These are phyloP conservation scores for Botrytis tulipae DNA, from an alignment of 2,329 filamentous ascomycete species.

Conservation along the genomic window DNA sequence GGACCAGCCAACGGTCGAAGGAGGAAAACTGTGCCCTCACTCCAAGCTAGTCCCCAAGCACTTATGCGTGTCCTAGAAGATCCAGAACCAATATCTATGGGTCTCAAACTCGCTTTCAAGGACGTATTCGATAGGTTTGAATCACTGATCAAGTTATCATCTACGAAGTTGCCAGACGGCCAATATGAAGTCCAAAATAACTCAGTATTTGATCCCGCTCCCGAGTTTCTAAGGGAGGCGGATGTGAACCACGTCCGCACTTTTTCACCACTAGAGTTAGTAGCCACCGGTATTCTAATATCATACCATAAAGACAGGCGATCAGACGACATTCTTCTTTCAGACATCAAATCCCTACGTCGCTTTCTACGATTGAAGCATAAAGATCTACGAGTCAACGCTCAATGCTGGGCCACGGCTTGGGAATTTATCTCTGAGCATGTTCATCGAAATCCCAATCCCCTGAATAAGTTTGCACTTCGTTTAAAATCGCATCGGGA, in stretches of 20 bases:
- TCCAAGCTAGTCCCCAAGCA: conserved; percentile 36
- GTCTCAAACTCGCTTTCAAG: conserved; percentile 35
- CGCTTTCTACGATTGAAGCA: conserved; percentile 35
- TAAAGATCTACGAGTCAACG: conserved; percentile 40
- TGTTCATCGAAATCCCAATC: neutral
- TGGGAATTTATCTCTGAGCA: conserved; percentile 35
- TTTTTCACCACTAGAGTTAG: conserved; percentile 40
- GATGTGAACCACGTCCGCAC: conserved; percentile 37
- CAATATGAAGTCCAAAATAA: conserved; percentile 32
- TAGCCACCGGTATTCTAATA: conserved; percentile 39
- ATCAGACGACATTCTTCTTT: conserved; percentile 35
- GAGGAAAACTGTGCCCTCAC: conserved; percentile 29
- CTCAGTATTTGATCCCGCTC: conserved; percentile 36
- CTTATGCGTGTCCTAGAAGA: conserved; percentile 38
- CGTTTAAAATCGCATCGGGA: conserved; percentile 8
- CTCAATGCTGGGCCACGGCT: conserved; percentile 37
- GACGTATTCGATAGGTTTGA: conserved; percentile 39
- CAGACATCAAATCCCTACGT: conserved; percentile 39
- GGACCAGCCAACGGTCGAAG: conserved; percentile 17
- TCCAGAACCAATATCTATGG: conserved; percentile 32
- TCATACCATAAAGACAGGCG: conserved; percentile 36
- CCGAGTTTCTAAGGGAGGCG: conserved; percentile 31
- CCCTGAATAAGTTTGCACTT: neutral
- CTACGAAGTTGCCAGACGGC: conserved; percentile 30
- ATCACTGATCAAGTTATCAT: conserved; percentile 36